Evolutionary conservation across 371 early-diverging fungal species (phyloP).

Genomic region (Phascolomyces articulosus): DNA sequence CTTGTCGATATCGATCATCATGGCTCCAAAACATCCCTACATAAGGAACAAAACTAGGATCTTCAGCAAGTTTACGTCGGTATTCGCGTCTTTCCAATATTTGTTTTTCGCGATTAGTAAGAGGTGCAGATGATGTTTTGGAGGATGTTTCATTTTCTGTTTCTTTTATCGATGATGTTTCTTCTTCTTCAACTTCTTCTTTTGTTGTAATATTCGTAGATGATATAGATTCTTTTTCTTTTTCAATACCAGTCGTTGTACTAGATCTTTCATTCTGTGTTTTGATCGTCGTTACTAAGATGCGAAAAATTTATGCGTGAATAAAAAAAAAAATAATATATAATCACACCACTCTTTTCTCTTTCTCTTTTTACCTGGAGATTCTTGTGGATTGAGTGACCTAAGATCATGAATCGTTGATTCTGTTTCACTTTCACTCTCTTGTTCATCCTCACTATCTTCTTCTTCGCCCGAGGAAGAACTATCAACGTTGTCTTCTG

Average conservation of each 20-base stretch:
- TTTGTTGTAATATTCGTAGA: not conserved
- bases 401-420: too few species aligned
- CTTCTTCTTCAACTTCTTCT: not conserved
- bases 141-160: not conserved
- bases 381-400: too few species aligned
- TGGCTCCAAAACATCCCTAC: constrained; percentile 64
- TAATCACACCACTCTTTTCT: too few species aligned
- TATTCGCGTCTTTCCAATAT: constrained; percentile 57
- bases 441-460: not conserved
- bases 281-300: not conserved
- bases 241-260: not conserved
- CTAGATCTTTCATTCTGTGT: not conserved
- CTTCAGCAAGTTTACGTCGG: constrained; percentile 56
- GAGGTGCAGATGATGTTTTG: not conserved
- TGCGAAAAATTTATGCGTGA: too few species aligned
- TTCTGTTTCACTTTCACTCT: not conserved
- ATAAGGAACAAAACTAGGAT: constrained; percentile 64
- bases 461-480: not conserved
- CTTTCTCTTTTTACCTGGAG: too few species aligned
- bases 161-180: not conserved
- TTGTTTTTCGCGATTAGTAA: constrained; percentile 34
- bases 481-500: not conserved
- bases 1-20: constrained; percentile 58
- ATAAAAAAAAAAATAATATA: too few species aligned
- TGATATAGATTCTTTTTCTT: too few species aligned